A percentile compares a stretch with the other conserved stretches of the same genome.
Conservation (phyloP, 257 asterid species). For the Rhazya stricta region DNA sequence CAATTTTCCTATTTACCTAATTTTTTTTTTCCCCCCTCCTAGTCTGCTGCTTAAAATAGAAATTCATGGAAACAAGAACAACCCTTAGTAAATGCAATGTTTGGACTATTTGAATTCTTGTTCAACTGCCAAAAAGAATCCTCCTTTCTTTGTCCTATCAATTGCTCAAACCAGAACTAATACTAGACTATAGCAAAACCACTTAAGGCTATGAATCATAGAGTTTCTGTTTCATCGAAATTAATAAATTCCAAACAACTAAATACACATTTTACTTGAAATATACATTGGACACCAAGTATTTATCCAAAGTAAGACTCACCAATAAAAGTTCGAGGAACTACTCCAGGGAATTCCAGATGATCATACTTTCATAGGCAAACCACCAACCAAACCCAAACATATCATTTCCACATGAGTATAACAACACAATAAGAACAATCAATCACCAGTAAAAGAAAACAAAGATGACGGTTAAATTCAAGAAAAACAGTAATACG, state of each 20-base stretch:
- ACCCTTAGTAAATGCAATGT: background rate
- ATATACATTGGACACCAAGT: background rate
- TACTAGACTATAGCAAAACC: background rate
- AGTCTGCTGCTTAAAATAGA: background rate
- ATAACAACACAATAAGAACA: conserved; percentile 1
- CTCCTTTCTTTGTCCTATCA: background rate
- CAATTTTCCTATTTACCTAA: background rate
- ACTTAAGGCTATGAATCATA: background rate
- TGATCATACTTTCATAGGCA: conserved; percentile 71
- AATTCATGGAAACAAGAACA: background rate
- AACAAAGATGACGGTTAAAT: conserved; percentile 1
- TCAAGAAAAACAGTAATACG: conserved; percentile 10
- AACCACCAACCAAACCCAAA: conserved; percentile 11
- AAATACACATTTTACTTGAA: background rate
- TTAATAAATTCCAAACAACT: background rate
- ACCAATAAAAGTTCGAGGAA: conserved; percentile 95
- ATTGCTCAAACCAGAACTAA: background rate
- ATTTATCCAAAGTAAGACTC: conserved; percentile 16
- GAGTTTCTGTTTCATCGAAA: background rate
- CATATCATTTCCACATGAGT: background rate
- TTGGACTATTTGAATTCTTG: background rate
- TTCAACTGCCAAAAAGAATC: background rate
- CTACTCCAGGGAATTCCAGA: conserved; percentile 94
- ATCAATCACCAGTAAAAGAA: background rate
- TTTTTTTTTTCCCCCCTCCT: background rate